Conservation (phyloP, 225 moss, liverwort and hornwort genomes). For the Marchantia paleacea region DNA sequence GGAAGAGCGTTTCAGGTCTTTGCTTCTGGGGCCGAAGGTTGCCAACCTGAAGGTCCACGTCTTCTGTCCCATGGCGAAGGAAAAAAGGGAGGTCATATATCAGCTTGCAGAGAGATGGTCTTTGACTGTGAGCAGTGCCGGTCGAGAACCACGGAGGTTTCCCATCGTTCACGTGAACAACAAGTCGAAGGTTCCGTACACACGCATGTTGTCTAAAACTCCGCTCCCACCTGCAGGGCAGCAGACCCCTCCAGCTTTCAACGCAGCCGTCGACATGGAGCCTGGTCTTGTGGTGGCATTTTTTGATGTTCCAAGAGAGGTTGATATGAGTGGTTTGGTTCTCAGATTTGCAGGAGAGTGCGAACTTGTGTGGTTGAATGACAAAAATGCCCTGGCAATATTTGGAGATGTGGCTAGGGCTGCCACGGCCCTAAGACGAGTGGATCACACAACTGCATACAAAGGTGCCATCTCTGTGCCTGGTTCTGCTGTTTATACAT, state of each 20-base stretch:
- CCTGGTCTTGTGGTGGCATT: conserved; percentile 81
- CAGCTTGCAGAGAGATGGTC: conserved; percentile 92
- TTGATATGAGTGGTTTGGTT: conserved; percentile 83
- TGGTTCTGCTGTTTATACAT: conserved; percentile 46
- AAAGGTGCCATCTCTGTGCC: conserved; percentile 77
- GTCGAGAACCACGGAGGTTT: conserved; percentile 85
- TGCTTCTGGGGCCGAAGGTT: conserved; percentile 79
- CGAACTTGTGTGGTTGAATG: conserved; percentile 96
- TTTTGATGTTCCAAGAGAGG: conserved; percentile 84
- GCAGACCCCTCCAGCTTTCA: conserved; percentile 64
- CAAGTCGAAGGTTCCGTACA: conserved; percentile 77
- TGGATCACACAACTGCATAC: conserved; percentile 85
- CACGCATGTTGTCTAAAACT: conserved; percentile 61
- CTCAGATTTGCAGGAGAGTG: conserved; percentile 96
- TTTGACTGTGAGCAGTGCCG: conserved; percentile 60
- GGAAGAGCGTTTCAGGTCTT: conserved; percentile 79
- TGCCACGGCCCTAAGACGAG: conserved; percentile 82
- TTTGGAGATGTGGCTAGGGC: conserved; percentile 83
- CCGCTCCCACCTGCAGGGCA: conserved; percentile 49
- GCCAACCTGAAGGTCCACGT: conserved; percentile 69
- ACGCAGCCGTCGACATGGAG: conserved; percentile 81
- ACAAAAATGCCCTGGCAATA: conserved; percentile 87
- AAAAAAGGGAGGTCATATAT: conserved; percentile 72
- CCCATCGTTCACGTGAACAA: conserved; percentile 70
- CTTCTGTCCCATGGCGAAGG: conserved; percentile 72